Evolutionary conservation across 2,329 filamentous ascomycete species (phyloP).

Genomic region (Bipolaris sorokiniana): DNA sequence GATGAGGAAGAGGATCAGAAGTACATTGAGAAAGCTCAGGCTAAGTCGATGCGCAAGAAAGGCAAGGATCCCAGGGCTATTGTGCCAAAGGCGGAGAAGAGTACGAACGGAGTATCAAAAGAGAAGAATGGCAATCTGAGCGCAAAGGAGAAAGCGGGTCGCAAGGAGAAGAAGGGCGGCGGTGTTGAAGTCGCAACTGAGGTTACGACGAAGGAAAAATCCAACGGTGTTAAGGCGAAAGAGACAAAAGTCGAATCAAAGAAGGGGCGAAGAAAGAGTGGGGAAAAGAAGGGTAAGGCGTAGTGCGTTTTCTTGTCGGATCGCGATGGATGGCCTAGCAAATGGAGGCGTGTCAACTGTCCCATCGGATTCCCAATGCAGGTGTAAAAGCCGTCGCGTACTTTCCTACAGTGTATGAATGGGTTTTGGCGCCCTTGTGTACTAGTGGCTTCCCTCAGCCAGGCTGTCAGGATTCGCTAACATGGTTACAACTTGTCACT

Average conservation of each 20-base stretch:
- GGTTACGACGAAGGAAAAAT: not conserved
- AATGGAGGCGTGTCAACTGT: not conserved
- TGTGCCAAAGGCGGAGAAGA: slow-evolving; percentile 28
- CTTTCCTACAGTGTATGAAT: not conserved
- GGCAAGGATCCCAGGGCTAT: slow-evolving; percentile 55
- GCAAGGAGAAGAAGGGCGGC: slow-evolving; percentile 22
- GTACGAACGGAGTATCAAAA: slow-evolving; percentile 18
- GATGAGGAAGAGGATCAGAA: slow-evolving; percentile 58
- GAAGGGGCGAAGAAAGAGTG: slow-evolving; percentile 29
- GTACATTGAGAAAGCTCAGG: slow-evolving; percentile 56
- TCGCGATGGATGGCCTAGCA: not conserved
- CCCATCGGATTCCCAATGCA: slow-evolving; percentile 5
- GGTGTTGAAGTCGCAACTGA: slow-evolving; percentile 15
- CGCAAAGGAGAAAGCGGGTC: slow-evolving; percentile 11
- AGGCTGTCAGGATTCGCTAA: not conserved
- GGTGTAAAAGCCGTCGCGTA: not conserved
- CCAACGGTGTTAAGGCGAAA: slow-evolving; percentile 18
- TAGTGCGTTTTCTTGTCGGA: slow-evolving; percentile 3
- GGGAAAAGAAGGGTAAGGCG: slow-evolving; percentile 29
- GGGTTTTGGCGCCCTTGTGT: not conserved
- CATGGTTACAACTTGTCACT: not conserved
- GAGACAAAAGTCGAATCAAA: slow-evolving; percentile 23
- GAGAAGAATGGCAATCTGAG: slow-evolving; percentile 11
- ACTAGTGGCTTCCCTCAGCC: not conserved
- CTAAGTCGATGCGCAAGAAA: slow-evolving; percentile 53